These are phyloP conservation scores for Bonia amplexicaulis DNA, from an alignment of 176 grass and related monocot genomes.

Conservation along the genomic window DNA sequence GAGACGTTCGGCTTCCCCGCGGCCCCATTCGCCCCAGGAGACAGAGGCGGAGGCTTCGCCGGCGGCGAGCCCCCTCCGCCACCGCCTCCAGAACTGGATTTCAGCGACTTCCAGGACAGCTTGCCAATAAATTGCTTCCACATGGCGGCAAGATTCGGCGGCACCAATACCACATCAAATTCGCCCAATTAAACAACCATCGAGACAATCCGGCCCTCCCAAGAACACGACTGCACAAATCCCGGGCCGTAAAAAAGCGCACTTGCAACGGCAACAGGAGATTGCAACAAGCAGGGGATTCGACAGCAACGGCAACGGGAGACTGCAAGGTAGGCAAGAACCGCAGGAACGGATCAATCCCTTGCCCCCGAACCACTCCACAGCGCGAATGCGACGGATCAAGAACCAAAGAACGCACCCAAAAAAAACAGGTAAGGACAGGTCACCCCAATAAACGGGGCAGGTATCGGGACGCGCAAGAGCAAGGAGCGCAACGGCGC, in stretches of 20 bases:
- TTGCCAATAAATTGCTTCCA: conserved; percentile 96
- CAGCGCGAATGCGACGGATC: conserved; percentile 30
- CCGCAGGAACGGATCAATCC: not conserved
- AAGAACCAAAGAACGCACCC: conserved; percentile 13
- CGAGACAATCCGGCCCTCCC: not conserved
- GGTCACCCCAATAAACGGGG: not conserved
- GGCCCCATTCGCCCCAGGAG: conserved; percentile 19
- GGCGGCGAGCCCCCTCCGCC: conserved; percentile 34
- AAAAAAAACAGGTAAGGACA: not conserved
- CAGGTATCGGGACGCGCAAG: not conserved
- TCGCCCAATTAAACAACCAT: conserved; percentile 26
- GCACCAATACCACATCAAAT: conserved; percentile 40
- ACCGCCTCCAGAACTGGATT: conserved; percentile 35
- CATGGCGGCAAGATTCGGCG: conserved; percentile 54
- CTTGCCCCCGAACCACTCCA: not conserved
- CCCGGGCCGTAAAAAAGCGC: conserved; percentile 6
- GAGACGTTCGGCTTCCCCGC: conserved; percentile 26
- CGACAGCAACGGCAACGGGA: not conserved
- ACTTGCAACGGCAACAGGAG: conserved; percentile 3
- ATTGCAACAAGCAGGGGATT: conserved; percentile 15
- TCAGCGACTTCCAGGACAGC: conserved; percentile 71
- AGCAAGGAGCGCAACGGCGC: not conserved
- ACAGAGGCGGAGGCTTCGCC: conserved; percentile 21
- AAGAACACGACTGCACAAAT: conserved; percentile 16
- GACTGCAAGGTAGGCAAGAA: not conserved